Evolutionary conservation across 2,329 filamentous ascomycete genomes (phyloP).

Genomic region (Calonectria hawksworthii): DNA sequence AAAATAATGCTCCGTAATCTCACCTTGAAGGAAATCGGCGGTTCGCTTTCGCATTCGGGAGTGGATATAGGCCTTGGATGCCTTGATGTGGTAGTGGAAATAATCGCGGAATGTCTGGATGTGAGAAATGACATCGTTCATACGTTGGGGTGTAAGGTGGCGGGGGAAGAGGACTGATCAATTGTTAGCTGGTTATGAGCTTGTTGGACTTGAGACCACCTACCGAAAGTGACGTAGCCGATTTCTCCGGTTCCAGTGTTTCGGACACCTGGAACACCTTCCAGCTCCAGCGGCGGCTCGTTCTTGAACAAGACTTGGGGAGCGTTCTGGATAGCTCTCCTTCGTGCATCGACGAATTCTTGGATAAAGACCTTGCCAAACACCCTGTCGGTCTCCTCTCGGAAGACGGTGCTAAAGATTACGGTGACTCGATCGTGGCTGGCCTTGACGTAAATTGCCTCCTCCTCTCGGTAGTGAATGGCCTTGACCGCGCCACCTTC

Average conservation of each 20-base stretch:
- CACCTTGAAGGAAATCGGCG: constrained; percentile 97
- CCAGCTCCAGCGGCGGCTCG: constrained; percentile 92
- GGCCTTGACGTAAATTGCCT: constrained; percentile 98
- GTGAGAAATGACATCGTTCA: constrained; percentile 96
- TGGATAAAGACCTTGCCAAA: constrained; percentile 99
- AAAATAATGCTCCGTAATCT: constrained; percentile 43
- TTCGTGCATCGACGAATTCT: constrained; percentile 96
- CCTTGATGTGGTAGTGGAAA: constrained; percentile 99
- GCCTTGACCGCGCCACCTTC: constrained; percentile 95
- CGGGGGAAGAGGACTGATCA: constrained; percentile 89
- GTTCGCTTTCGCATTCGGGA: constrained; percentile 98
- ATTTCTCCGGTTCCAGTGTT: constrained; percentile 85
- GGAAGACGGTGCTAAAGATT: constrained; percentile 98
- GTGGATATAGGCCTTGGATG: constrained; percentile 99
- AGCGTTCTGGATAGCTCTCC: constrained; percentile 96
- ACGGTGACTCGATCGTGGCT: constrained; percentile 97
- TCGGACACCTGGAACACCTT: constrained; percentile 86
- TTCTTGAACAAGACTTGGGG: constrained; percentile 97
- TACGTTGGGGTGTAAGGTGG: constrained; percentile 90
- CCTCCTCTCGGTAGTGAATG: constrained; percentile 98
- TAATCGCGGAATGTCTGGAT: constrained; percentile 99
- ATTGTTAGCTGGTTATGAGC: constrained; percentile 34
- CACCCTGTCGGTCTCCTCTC: constrained; percentile 96
- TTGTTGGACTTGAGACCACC: background rate
- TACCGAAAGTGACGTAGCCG: constrained; percentile 98